Percentiles rank a stretch among this genome's conserved stretches.
Evolutionary conservation across 2,329 filamentous ascomycete genomes (phyloP).

Genomic region (Clonostachys chloroleuca): DNA sequence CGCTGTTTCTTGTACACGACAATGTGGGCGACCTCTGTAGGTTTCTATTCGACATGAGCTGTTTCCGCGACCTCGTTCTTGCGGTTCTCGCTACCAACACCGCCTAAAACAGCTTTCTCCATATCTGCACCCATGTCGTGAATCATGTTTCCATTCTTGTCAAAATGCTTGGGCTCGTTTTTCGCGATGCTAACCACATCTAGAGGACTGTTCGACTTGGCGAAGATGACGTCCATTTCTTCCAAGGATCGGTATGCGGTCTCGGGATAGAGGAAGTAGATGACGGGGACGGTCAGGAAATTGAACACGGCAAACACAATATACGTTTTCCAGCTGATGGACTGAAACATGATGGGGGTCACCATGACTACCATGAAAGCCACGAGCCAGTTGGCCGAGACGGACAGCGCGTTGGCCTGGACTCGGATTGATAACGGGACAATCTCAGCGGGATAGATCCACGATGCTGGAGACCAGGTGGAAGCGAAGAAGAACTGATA

Average conservation of each 20-base stretch:
- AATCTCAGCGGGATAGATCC: slow-evolving; percentile 7
- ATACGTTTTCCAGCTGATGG: slow-evolving; percentile 9
- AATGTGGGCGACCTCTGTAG: too few species aligned
- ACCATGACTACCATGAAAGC: slow-evolving; percentile 32
- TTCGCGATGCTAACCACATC: too few species aligned
- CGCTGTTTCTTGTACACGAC: too few species aligned
- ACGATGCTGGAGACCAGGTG: slow-evolving; percentile 21
- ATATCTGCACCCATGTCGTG: too few species aligned
- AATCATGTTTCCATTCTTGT: too few species aligned
- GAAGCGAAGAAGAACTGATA: slow-evolving; percentile 30
- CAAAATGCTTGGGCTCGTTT: too few species aligned
- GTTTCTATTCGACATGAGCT: too few species aligned
- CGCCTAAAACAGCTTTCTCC: too few species aligned
- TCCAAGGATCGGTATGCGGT: slow-evolving; percentile 34
- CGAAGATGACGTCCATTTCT: slow-evolving; percentile 37
- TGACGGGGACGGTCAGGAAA: slow-evolving; percentile 14
- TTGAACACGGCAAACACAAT: slow-evolving; percentile 20
- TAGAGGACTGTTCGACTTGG: background rate
- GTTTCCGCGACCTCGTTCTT: too few species aligned
- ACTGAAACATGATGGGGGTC: slow-evolving; percentile 34
- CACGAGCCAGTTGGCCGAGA: slow-evolving; percentile 24
- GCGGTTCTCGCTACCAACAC: too few species aligned
- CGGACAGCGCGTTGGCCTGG: slow-evolving; percentile 20
- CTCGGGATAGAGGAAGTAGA: slow-evolving; percentile 23
- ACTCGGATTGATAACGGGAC: slow-evolving; percentile 23